Evolutionary conservation across 1,139 yeast species (phyloP).

Genomic region (Pichia sp.): DNA sequence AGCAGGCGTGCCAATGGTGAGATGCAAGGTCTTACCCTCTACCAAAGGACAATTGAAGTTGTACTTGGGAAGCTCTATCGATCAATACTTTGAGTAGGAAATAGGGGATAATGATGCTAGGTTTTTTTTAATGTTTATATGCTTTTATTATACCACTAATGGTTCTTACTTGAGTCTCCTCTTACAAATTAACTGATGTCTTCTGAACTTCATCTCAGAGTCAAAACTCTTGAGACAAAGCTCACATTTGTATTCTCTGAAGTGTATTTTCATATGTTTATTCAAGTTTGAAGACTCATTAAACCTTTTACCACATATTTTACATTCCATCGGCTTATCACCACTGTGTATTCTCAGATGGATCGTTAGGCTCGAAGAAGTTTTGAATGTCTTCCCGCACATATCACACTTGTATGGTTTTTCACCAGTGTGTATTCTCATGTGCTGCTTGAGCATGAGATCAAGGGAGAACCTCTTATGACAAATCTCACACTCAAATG

Average conservation of each 20-base stretch:
- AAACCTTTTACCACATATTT: conserved; percentile 74
- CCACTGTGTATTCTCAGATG: conserved; percentile 52
- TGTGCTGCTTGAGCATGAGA: conserved; percentile 62
- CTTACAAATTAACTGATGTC: conserved; percentile 31
- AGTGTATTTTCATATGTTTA: conserved; percentile 75
- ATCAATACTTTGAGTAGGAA: conserved; percentile 31
- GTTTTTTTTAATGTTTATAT: too few relatives aligned
- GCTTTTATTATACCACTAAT: too few relatives aligned
- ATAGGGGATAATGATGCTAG: too few relatives aligned
- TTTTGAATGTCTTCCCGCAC: conserved; percentile 47
- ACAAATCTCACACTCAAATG: conserved; percentile 64
- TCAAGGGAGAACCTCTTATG: conserved; percentile 64
- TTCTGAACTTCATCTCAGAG: conserved; percentile 33
- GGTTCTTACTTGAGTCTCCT: too few relatives aligned
- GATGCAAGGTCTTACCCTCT: conserved; percentile 60
- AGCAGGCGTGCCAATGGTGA: conserved; percentile 42
- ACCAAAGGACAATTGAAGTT: conserved; percentile 54
- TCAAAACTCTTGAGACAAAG: conserved; percentile 47
- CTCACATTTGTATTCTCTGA: conserved; percentile 42
- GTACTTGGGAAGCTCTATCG: conserved; percentile 62
- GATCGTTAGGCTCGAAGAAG: conserved; percentile 47
- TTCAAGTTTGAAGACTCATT: conserved; percentile 85
- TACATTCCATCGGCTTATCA: conserved; percentile 75
- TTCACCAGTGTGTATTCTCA: conserved; percentile 84
- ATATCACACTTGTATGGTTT: conserved; percentile 43